These are phyloP conservation scores for Magnusiomyces clavatus DNA, from an alignment of 1,139 yeast species.

Conservation along the genomic window DNA sequence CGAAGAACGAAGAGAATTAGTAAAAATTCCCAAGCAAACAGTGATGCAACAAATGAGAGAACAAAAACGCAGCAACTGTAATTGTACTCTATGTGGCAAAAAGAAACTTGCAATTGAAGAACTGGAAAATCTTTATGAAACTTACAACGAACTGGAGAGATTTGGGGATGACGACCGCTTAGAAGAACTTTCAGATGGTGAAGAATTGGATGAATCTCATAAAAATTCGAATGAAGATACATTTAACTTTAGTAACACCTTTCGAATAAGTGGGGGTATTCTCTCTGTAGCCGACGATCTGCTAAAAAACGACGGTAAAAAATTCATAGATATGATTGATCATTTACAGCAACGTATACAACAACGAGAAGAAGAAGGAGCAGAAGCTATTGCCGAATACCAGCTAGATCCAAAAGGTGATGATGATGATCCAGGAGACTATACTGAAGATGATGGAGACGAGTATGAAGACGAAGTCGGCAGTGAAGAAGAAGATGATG, in stretches of 20 bases:
- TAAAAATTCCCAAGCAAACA: slow-evolving; percentile 62
- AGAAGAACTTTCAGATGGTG: slow-evolving; percentile 2
- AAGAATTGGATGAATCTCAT: slow-evolving; percentile 8
- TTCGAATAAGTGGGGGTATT: slow-evolving; percentile 38
- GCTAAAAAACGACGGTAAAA: slow-evolving; percentile 63
- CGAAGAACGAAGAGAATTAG: slow-evolving; percentile 53
- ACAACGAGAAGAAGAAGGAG: slow-evolving; percentile 41
- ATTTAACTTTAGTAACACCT: slow-evolving; percentile 31
- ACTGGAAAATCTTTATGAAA: slow-evolving; percentile 63
- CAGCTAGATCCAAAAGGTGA: slow-evolving; percentile 34
- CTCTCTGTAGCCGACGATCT: slow-evolving; percentile 71
- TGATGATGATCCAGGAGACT: slow-evolving; percentile 29
- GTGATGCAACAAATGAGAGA: slow-evolving; percentile 57
- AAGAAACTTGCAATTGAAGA: slow-evolving; percentile 66
- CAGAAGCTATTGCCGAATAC: slow-evolving; percentile 29
- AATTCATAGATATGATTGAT: slow-evolving; percentile 73
- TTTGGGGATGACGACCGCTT: slow-evolving; percentile 10
- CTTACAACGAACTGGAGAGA: slow-evolving; percentile 34
- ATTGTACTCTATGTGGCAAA: slow-evolving; percentile 76
- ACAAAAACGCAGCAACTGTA: slow-evolving; percentile 51
- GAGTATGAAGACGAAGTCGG: slow-evolving; percentile 18
- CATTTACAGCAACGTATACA: slow-evolving; percentile 53
- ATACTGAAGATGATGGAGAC: slow-evolving; percentile 19
- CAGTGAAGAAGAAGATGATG: slow-evolving; percentile 22
- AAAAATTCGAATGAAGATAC: slow-evolving; percentile 18